Evolutionary conservation across 805 yeast genomes (phyloP).

Genomic region (Kodamaea fukazawae): DNA sequence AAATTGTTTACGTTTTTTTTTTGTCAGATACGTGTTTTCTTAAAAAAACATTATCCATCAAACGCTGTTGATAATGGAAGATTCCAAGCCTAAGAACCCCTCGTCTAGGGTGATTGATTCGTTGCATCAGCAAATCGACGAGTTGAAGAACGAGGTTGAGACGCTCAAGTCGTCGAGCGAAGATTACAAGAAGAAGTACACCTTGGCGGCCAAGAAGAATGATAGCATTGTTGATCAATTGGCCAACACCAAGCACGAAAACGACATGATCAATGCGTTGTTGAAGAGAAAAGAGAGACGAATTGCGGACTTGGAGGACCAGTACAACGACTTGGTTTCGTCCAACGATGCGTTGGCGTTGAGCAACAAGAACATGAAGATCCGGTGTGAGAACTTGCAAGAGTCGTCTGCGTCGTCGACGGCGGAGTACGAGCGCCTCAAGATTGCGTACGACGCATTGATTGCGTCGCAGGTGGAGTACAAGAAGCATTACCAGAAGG

Average conservation of each 20-base stretch:
- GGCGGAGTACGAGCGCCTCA: constrained; percentile 54
- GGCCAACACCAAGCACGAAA: constrained; percentile 72
- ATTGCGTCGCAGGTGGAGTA: constrained; percentile 51
- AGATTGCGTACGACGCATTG: constrained; percentile 58
- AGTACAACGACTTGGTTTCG: constrained; percentile 46
- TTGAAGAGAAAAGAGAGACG: constrained; percentile 69
- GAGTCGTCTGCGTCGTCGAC: constrained; percentile 42
- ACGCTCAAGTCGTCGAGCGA: constrained; percentile 36
- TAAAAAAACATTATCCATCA: too few species aligned
- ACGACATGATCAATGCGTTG: constrained; percentile 67
- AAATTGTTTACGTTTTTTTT: too few species aligned
- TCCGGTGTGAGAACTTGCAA: constrained; percentile 48
- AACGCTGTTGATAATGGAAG: neutral
- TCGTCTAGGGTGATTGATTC: constrained; percentile 49
- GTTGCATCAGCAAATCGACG: constrained; percentile 46
- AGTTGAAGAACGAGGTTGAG: constrained; percentile 45
- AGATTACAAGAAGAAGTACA: constrained; percentile 54
- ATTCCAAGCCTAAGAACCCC: constrained; percentile 13
- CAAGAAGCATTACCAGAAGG: constrained; percentile 45
- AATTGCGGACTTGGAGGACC: constrained; percentile 62
- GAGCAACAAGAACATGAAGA: constrained; percentile 49
- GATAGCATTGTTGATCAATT: constrained; percentile 59
- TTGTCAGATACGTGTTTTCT: too few species aligned
- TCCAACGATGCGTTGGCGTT: constrained; percentile 48
- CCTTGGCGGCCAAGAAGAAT: constrained; percentile 46